Conservation (phyloP, 148 eudicot genomes). For the Mesembryanthemum crystallinum region DNA sequence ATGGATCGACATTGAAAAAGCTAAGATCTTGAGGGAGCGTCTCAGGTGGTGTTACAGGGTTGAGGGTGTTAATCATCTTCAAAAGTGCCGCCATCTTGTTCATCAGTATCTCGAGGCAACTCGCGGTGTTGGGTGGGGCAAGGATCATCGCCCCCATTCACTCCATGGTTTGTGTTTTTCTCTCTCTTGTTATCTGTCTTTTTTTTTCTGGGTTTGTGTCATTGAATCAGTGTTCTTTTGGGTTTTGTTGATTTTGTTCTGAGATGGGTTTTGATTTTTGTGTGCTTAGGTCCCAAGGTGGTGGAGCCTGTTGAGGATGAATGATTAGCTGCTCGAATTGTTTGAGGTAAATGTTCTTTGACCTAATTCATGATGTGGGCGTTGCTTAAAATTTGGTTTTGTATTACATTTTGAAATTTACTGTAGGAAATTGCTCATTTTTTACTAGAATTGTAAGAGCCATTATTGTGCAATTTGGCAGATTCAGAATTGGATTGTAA, state of each 20-base stretch:
- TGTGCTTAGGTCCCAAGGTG: conserved; percentile 45
- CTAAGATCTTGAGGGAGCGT: conserved; percentile 74
- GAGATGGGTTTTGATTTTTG: conserved; percentile 9
- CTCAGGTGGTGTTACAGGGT: conserved; percentile 84
- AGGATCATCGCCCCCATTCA: conserved; percentile 66
- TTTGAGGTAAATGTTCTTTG: conserved; percentile 5
- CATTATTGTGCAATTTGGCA: background rate
- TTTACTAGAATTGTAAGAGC: background rate
- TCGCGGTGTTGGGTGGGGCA: conserved; percentile 91
- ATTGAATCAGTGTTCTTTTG: background rate
- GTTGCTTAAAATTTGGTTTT: background rate
- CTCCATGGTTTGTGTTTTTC: conserved; percentile 53
- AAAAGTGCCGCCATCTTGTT: conserved; percentile 88
- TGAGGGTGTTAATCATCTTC: conserved; percentile 86
- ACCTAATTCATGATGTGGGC: conserved; percentile 2
- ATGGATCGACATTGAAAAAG: conserved; percentile 92
- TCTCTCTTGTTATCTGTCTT: background rate
- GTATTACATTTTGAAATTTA: background rate
- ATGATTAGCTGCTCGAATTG: conserved; percentile 18
- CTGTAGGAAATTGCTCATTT: background rate
- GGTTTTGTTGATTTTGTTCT: background rate
- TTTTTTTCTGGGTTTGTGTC: background rate
- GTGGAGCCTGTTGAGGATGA: conserved; percentile 34
- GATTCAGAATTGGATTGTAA: background rate
- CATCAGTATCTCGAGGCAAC: conserved; percentile 83